Evolutionary conservation across 306 rosid genomes (phyloP).

Genomic region (Cotoneaster glaucophyllus): DNA sequence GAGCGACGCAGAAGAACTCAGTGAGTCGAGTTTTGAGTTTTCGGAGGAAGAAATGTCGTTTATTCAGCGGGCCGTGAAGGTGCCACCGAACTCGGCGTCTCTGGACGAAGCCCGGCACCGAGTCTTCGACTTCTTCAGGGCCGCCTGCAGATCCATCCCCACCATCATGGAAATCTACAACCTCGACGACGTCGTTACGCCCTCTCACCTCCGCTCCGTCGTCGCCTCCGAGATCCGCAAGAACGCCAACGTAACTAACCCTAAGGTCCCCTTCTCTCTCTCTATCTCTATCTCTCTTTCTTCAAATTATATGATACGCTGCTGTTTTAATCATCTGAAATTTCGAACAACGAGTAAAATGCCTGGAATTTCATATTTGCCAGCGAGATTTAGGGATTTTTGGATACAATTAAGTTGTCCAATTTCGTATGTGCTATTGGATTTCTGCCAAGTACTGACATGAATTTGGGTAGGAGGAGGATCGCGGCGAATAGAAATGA

Average conservation of each 20-base stretch:
- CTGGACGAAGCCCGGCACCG: constrained; percentile 73
- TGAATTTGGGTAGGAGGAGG: not conserved
- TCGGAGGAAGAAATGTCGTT: constrained; percentile 39
- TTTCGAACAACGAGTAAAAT: not conserved
- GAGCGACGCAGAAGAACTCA: constrained; percentile 11
- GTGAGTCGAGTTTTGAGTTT: not conserved
- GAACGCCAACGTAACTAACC: constrained; percentile 52
- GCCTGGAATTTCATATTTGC: not conserved
- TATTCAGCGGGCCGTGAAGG: constrained; percentile 50
- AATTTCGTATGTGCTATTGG: no score
- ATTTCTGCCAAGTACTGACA: not conserved
- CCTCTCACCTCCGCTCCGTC: constrained; percentile 75
- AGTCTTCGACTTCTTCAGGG: constrained; percentile 75
- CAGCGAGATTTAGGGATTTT: not conserved
- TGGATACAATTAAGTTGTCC: not conserved
- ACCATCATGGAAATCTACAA: constrained; percentile 75
- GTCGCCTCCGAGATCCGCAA: constrained; percentile 80
- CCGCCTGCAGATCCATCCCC: constrained; percentile 77
- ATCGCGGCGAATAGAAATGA: not conserved
- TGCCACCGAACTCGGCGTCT: constrained; percentile 72
- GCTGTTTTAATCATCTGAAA: not conserved
- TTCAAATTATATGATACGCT: not conserved
- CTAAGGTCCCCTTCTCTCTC: constrained; percentile 44
- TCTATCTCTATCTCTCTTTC: not conserved
- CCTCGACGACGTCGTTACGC: constrained; percentile 48